phyloP scores from a whole-genome alignment of 148 eudicot species.

The Bassia scoparia region DNA sequence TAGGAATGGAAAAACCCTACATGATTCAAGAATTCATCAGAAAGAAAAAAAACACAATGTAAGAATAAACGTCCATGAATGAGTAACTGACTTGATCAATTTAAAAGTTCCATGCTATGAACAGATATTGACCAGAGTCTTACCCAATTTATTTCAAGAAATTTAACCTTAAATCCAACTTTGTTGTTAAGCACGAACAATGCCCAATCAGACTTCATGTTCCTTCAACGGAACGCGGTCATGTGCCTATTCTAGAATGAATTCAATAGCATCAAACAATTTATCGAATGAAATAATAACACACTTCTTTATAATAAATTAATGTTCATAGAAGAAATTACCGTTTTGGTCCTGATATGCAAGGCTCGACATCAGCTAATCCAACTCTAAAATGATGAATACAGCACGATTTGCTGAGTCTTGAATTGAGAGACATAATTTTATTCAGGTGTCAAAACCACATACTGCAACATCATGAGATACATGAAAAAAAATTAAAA shows the following conservation, averaged over 20 bases:
- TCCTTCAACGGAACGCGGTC: conserved; percentile 84
- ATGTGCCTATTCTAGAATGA: conserved; percentile 62
- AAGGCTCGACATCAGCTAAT: conserved; percentile 79
- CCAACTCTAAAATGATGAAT: conserved; percentile 77
- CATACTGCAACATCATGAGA: background rate
- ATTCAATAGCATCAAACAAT: background rate
- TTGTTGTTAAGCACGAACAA: conserved; percentile 75
- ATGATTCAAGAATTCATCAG: conserved; percentile 7
- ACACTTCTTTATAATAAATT: background rate
- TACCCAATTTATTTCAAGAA: background rate
- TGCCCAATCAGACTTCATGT: conserved; percentile 94
- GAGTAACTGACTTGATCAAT: too few relatives aligned
- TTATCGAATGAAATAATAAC: background rate
- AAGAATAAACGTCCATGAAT: background rate
- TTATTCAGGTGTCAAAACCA: conserved; percentile 15
- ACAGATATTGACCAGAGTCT: background rate
- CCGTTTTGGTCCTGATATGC: conserved; percentile 95
- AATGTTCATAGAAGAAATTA: conserved; percentile 20
- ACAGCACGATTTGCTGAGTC: conserved; percentile 74
- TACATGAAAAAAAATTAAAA: background rate
- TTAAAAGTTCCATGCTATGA: too few relatives aligned
- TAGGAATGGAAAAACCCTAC: conserved; percentile 88
- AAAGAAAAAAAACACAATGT: too few relatives aligned
- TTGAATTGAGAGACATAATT: conserved; percentile 24
- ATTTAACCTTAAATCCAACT: conserved; percentile 92